These are phyloP conservation scores for Beauveria brongniartii DNA, from an alignment of 2,329 filamentous ascomycete species.

Conservation along the genomic window DNA sequence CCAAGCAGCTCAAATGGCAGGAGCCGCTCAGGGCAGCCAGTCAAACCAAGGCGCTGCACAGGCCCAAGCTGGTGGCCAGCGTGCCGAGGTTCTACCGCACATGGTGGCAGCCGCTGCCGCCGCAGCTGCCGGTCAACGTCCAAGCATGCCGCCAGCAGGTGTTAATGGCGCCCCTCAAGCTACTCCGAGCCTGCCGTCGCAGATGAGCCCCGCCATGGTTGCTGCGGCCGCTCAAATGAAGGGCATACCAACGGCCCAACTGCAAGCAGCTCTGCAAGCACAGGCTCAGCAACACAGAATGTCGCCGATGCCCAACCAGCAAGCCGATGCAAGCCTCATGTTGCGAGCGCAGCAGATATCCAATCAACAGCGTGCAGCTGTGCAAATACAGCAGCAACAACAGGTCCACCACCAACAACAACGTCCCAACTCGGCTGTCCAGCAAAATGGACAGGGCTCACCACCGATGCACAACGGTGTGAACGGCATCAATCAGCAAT, in stretches of 20 bases:
- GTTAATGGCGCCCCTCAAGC: constrained; percentile 15
- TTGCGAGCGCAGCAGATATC: constrained; percentile 59
- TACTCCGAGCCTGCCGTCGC: constrained; percentile 29
- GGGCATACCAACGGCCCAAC: constrained; percentile 60
- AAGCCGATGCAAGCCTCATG: constrained; percentile 46
- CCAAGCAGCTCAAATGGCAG: constrained; percentile 34
- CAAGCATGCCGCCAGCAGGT: constrained; percentile 40
- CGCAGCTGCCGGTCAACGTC: constrained; percentile 38
- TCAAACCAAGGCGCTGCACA: constrained; percentile 9
- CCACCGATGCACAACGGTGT: constrained; percentile 36
- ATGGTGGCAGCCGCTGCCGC: constrained; percentile 34
- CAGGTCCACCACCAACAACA: constrained; percentile 26
- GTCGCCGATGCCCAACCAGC: constrained; percentile 40
- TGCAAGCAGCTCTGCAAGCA: constrained; percentile 50
- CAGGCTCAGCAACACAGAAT: constrained; percentile 42
- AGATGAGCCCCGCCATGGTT: constrained; percentile 41
- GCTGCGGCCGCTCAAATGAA: constrained; percentile 50
- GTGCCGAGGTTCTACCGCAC: constrained; percentile 36
- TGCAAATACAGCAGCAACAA: constrained; percentile 40
- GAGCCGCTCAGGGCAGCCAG: constrained; percentile 6
- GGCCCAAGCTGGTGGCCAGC: constrained; percentile 23
- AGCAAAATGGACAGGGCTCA: constrained; percentile 29
- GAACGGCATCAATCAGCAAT: constrained; percentile 42
- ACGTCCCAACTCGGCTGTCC: constrained; percentile 25
- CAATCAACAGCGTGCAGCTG: constrained; percentile 51